Base-by-base conservation (phyloP, 1,284 basidiomycete genomes). In the Prillingera fragicola region DNA sequence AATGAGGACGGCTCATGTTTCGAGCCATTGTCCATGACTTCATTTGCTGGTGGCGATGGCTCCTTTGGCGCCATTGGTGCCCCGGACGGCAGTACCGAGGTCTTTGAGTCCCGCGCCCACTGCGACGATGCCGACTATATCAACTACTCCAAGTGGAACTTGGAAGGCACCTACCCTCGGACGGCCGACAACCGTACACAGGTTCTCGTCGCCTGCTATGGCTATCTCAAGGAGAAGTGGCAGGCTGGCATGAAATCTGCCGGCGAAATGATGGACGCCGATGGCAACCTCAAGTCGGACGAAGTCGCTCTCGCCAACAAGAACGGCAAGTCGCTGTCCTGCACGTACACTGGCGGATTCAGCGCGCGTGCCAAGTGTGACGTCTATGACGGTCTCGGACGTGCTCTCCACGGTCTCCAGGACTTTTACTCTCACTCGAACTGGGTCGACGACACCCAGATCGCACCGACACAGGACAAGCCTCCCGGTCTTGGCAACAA, bases 51-150 rank as follows among this genome's bases (percentile, higher is more conserved):
- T 21, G 41, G 41, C n/a, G 21, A 35, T 15, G 41, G 41, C n/a
- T 36, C 25, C 5, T 35, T 35, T 29, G 41, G 41, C 14, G 41
- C 41, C 3, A 23, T 43, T 15, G 41, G 41, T 10, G 41, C 41
- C 5, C 34, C 41, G 2, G 41, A 43, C 41, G 33, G 33, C 15
- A 24, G 41, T 15, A 35, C 41, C 4, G 41, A 36, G 3, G 33
- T 29, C n/a, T 32, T 43, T 22, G 34, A 43, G 34, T 19, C 41
- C 12, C 12, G 22, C 12, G 41, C 41, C 14, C 41, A 43, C 41
- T 43, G 41, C 41, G 41, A 43, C 41, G 41, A 43, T 22, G 41
- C 41, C n/a, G 41, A 43, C 34, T 43, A 36, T 28, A 29, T 43
- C 5, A 34, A 43, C 33, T 43, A 36, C 15, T 33, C 41, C 8